Percentiles rank a stretch among this genome's conserved stretches.
Evolutionary conservation across 129 eudicot genomes (phyloP).

Genomic region (Chrysanthemum makinoi): DNA sequence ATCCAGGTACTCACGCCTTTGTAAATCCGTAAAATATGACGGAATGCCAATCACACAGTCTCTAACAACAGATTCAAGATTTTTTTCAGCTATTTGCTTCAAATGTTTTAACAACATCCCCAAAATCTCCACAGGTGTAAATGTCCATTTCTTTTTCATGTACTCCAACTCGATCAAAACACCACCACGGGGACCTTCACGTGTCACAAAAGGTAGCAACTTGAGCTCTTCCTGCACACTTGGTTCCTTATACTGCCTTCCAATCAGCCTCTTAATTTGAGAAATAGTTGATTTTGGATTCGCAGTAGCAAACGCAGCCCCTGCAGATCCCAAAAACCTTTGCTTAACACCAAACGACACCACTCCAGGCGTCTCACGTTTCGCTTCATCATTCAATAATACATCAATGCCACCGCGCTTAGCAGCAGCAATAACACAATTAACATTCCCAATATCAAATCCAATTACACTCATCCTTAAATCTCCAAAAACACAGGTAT

Average conservation of each 20-base stretch:
- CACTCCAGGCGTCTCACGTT: constrained; percentile 70
- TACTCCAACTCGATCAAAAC: constrained; percentile 66
- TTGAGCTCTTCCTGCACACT: constrained; percentile 64
- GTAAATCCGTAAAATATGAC: no score
- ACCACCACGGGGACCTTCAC: constrained; percentile 72
- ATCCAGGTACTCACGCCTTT: no score
- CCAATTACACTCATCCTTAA: constrained; percentile 53
- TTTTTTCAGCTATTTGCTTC: no score
- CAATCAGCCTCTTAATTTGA: constrained; percentile 85
- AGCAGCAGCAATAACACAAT: constrained; percentile 62
- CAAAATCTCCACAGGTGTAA: no score
- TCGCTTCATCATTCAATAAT: constrained; percentile 65
- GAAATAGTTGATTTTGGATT: constrained; percentile 74
- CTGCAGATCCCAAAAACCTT: constrained; percentile 74
- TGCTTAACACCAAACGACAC: constrained; percentile 87
- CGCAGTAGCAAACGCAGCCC: constrained; percentile 72
- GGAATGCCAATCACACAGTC: no score
- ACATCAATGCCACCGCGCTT: constrained; percentile 80
- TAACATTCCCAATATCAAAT: constrained; percentile 86
- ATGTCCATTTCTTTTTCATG: no score
- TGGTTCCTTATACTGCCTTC: constrained; percentile 46
- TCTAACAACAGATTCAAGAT: no score
- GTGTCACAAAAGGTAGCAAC: constrained; percentile 62
- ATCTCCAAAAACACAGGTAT: no score
- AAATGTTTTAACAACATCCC: no score